phyloP scores from a whole-genome alignment of 2,329 filamentous ascomycete species.

The Fusarium siculi region DNA sequence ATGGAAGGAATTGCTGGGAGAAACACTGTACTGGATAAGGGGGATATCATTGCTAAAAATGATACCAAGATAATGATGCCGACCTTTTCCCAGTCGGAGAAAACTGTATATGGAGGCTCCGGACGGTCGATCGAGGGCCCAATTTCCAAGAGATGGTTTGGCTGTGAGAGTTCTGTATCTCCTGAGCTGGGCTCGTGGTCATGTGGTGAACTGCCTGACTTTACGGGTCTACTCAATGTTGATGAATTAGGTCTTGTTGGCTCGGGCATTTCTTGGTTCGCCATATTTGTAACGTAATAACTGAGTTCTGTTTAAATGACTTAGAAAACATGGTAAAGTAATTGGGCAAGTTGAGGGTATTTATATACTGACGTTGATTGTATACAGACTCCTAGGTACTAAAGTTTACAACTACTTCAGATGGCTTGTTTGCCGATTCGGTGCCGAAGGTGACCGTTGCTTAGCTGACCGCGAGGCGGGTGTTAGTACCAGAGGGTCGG shows the following conservation, averaged over 20 bases:
- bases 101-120: not conserved
- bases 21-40: not conserved
- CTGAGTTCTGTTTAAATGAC: not conserved
- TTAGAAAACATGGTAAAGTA: accelerated
- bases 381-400: accelerated
- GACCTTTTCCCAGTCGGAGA: not conserved
- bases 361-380: not conserved
- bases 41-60: not conserved
- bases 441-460: not conserved
- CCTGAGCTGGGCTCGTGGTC: no score
- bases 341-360: not conserved
- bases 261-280: not conserved
- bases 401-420: not conserved
- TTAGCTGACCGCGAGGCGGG: no score
- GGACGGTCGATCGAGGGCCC: accelerated
- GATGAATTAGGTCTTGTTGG: not conserved
- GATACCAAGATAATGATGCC: not conserved
- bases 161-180: not conserved
- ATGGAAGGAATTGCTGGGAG: not conserved
- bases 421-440: not conserved
- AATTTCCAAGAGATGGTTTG: not conserved
- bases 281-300: not conserved
- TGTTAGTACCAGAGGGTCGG: not conserved
- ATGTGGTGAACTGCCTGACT: not conserved
- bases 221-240: not conserved